Conservation (phyloP, 2,329 filamentous ascomycete species). For the Dendryphion nanum region DNA sequence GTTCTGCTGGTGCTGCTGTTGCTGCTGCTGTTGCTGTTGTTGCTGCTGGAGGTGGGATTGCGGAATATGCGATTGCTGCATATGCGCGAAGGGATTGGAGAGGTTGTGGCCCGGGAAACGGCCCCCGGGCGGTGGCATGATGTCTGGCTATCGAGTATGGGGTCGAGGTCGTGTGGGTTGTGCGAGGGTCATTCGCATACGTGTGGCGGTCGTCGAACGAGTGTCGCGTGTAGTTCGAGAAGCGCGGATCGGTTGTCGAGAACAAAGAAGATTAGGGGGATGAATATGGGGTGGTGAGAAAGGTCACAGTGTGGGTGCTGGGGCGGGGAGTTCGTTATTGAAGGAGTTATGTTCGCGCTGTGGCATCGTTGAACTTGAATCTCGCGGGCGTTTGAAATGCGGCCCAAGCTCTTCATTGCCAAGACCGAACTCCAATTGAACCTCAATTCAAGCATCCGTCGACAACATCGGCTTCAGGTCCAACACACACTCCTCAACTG, state of each 20-base stretch:
- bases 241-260: not conserved
- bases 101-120: slow-evolving; percentile 59
- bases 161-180: slow-evolving; percentile 4
- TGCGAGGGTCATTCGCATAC: slow-evolving; percentile 4
- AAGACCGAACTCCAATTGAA: slow-evolving; percentile 3
- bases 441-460: not conserved
- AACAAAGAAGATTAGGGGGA: not conserved
- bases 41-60: slow-evolving; percentile 14
- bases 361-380: not conserved
- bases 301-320: no score
- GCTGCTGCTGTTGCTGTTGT: slow-evolving; percentile 48
- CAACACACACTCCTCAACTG: not conserved
- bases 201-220: not conserved
- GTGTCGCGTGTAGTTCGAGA: not conserved
- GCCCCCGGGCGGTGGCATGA: slow-evolving; percentile 59
- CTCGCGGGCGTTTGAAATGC: not conserved
- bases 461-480: not conserved
- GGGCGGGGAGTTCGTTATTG: not conserved
- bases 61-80: slow-evolving; percentile 41
- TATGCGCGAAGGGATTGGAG: slow-evolving; percentile 59
- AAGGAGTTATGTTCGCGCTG: not conserved
- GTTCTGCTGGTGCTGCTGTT: slow-evolving; percentile 53
- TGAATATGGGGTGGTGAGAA: not conserved
- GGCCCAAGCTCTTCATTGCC: slow-evolving; percentile 10
- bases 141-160: slow-evolving; percentile 18